A percentile compares a stretch with the other conserved stretches of the same genome.
Evolutionary conservation across 2,329 filamentous ascomycete species (phyloP).

Genomic region (Grosmannia huntii): DNA sequence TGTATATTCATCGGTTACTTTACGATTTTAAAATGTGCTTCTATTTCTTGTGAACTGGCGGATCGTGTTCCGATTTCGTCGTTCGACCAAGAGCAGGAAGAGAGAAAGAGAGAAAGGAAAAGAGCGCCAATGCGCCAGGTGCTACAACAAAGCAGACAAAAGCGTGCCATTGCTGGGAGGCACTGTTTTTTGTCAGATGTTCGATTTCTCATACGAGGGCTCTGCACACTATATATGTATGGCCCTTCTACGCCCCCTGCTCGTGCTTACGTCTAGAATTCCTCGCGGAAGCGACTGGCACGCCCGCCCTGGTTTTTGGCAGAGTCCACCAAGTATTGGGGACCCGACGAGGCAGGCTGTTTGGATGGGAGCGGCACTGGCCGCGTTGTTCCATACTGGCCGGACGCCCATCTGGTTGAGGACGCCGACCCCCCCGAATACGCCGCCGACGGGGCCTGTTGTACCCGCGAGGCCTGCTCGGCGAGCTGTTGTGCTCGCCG

Average conservation of each 20-base stretch:
- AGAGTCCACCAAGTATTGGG: not conserved
- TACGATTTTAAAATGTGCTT: not conserved
- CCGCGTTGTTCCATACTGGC: not conserved
- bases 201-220: not conserved
- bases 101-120: not conserved
- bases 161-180: not conserved
- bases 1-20: too few relatives aligned
- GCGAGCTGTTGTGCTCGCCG: not conserved
- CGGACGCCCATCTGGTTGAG: not conserved
- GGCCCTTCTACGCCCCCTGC: not conserved
- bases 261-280: not conserved
- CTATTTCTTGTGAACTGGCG: not conserved
- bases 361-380: not conserved
- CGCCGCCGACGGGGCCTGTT: not conserved
- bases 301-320: not conserved
- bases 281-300: constrained; percentile 1
- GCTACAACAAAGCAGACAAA: not conserved
- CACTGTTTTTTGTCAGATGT: not conserved
- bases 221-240: not conserved
- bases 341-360: not conserved
- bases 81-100: not conserved
- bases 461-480: not conserved
- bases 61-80: not conserved
- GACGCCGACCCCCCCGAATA: not conserved
- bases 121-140: not conserved